Percentiles rank a stretch among this genome's conserved stretches.
These are phyloP conservation scores for Quambalaria eucalypti DNA, from an alignment of 1,284 basidiomycete species.

Conservation along the genomic window DNA sequence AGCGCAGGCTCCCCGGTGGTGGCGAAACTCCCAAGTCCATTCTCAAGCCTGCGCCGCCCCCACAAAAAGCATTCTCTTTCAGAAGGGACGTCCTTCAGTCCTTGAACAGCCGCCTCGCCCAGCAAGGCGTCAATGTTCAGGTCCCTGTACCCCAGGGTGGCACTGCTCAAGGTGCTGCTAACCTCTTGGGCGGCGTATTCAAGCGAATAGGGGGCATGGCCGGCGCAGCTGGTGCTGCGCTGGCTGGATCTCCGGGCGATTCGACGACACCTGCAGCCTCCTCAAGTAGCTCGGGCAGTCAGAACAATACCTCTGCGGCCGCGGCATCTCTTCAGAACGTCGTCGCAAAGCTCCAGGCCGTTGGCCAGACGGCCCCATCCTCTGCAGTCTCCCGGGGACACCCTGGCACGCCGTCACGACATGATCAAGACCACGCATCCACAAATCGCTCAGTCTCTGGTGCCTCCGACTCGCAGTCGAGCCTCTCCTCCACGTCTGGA, in stretches of 20 bases:
- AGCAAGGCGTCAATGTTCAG: conserved; percentile 41
- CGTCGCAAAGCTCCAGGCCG: too few relatives aligned
- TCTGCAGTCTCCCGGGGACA: too few relatives aligned
- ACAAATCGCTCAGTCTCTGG: neutral
- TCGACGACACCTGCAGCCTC: neutral
- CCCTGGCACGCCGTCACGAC: neutral
- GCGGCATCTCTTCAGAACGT: neutral
- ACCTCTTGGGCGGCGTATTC: conserved; percentile 34
- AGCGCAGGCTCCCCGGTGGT: neutral
- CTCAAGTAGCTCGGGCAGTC: neutral
- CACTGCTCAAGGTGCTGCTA: conserved; percentile 22
- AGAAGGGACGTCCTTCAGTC: conserved; percentile 36
- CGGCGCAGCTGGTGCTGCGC: conserved; percentile 23
- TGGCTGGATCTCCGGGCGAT: neutral
- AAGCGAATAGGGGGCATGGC: conserved; percentile 27
- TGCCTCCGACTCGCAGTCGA: neutral
- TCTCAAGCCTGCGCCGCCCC: conserved; percentile 33
- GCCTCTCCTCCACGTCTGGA: neutral
- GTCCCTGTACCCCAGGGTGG: conserved; percentile 29
- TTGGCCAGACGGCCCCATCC: conserved; percentile 1
- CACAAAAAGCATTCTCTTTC: conserved; percentile 35
- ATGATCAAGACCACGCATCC: neutral
- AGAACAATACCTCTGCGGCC: neutral
- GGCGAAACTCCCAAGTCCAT: conserved; percentile 8
- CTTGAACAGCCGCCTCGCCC: conserved; percentile 40